Evolutionary conservation across 2,329 filamentous ascomycete genomes (phyloP), one percentile per base, ranked within the genome.

Genomic region (Calonectria hawksworthii): DNA sequence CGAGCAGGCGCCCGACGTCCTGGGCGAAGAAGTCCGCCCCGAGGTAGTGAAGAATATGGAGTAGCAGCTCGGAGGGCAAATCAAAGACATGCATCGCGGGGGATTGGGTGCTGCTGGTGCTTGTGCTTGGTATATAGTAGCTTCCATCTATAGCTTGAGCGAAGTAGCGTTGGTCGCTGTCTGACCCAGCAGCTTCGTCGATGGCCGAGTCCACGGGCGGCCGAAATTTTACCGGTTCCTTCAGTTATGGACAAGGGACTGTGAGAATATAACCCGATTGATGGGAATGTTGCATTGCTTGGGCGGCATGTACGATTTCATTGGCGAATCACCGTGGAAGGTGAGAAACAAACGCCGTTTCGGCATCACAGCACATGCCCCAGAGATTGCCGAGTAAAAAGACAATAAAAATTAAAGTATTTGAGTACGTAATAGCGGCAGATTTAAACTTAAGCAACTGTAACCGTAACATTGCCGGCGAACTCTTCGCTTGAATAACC

Each of bases 401-500:
- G 23, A n/a, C 13, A 38, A 36, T 23, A 50, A 44, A 44, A 69
- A 69, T 59, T 59, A 44, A 47, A 59, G 13, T 68, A 32, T 28
- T 47, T 51, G 30, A 56, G 47, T 30, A 54, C 38, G 36, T 28
- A 36, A 30, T 8, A 18, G 14, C 3, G 10, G 10, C 4, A 34
- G 8, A 36, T 41, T 30, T 63, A 28, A 18, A 5, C 47, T 52
- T 69, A 81, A 11, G 72, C 75, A 21, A 93, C 90, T 8, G 88
- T 90, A 59, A 93, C 87, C 2, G 89, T 93, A 41, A 88, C 87
- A 79, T 91, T 92, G 0, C 86, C 86, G 76, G 88, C 88, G 70
- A 93, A 81, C 82, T 92, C 89, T 70, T 85, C 85, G 77, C 91
- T 93, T 30, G 89, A 90, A 68, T 86, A 88, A n/a, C 93, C 94